Base-by-base conservation (phyloP, 805 yeast genomes). In the Wickerhamiella brachini region DNA sequence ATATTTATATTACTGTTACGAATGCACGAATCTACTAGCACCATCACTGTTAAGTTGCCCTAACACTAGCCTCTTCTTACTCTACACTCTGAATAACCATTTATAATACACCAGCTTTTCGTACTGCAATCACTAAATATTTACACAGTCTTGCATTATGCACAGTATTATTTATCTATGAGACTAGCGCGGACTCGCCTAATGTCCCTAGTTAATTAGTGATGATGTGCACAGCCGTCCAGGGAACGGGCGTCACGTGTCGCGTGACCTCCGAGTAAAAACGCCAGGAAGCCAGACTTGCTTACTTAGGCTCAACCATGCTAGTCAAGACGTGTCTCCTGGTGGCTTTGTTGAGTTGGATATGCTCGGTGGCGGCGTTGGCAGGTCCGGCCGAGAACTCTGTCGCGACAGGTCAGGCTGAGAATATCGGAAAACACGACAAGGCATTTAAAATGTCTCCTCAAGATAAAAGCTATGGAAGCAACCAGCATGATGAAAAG, bases 381-480 rank as follows among this genome's bases (percentile, higher is more conserved):
- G 34, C 46, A 17, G 18, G n/a, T 8, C 26, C 31, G 18, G 18
- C 23, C 20, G 20, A 45, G 18, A 26, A 20, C 23, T 5, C 37
- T 24, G 47, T 15, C 21, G 42, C 42, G 15, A 15, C 41, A 5
- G 41, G 18, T 24, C 24, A 41, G 39, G 39, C 23, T 3, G 47
- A 29, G 39, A 58, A 52, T 31, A 51, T 60, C 20, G 55, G 58
- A 42, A 50, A 54, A 37, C 52, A 58, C 47, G 65, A 61, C 51
- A 53, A 56, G 45, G 69, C 67, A n/a, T 54, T 59, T 51, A 63
- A 64, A 50, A 56, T 62, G 48, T 58, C 68, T 17, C 70, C 70
- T 10, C 64, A 65, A 54, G 70, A 65, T 54, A 60, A 62, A 43
- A 51, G 56, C n/a, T 56, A 48, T 39, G 55, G 61, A 18, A 56